These are phyloP conservation scores for Beauveria brongniartii DNA, from an alignment of 2,329 filamentous ascomycete genomes.

Conservation along the genomic window DNA sequence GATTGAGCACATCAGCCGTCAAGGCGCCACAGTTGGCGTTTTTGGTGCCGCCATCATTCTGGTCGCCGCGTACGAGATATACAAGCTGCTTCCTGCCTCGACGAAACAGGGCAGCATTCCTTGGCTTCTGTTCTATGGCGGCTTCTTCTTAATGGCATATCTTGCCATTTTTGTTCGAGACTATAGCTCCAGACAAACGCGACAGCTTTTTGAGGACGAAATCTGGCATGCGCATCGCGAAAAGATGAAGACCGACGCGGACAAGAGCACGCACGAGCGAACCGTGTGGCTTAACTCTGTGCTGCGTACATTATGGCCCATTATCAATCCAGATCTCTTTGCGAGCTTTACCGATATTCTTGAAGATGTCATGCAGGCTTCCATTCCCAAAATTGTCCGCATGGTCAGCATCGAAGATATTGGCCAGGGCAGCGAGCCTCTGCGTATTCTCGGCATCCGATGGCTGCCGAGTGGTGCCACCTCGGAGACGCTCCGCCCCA, in stretches of 20 bases:
- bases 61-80: slow-evolving; percentile 18
- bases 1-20: slow-evolving; percentile 23
- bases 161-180: slow-evolving; percentile 39
- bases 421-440: slow-evolving; percentile 63
- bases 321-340: slow-evolving; percentile 70
- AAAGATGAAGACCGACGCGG: slow-evolving; percentile 35
- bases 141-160: background rate
- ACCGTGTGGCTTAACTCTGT: slow-evolving; percentile 67
- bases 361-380: slow-evolving; percentile 75
- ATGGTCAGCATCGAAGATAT: slow-evolving; percentile 72
- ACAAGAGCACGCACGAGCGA: slow-evolving; percentile 47
- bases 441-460: slow-evolving; percentile 62
- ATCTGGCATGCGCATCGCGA: slow-evolving; percentile 58
- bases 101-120: slow-evolving; percentile 1
- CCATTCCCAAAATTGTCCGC: slow-evolving; percentile 57
- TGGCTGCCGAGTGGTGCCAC: slow-evolving; percentile 68
- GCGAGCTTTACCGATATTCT: slow-evolving; percentile 59
- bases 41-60: slow-evolving; percentile 27
- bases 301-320: slow-evolving; percentile 60
- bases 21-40: slow-evolving; percentile 28
- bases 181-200: slow-evolving; percentile 55
- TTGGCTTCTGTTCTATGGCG: slow-evolving; percentile 7
- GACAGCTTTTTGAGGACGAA: slow-evolving; percentile 58
- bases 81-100: slow-evolving; percentile 15
- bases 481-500: slow-evolving; percentile 30